Conservation (phyloP, 2,329 filamentous ascomycete genomes). For the Rhinocladiella mackenziei region DNA sequence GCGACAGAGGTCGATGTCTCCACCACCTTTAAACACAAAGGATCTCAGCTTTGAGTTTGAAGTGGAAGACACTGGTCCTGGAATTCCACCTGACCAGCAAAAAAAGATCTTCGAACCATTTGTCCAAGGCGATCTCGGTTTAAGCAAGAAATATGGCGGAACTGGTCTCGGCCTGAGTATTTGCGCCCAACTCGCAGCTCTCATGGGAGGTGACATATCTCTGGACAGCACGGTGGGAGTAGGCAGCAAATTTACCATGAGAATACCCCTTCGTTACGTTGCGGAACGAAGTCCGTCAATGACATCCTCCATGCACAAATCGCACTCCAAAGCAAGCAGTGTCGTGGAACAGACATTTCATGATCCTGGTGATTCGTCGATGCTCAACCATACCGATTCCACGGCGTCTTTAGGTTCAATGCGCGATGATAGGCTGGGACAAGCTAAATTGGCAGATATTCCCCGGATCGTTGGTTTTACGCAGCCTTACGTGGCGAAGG, state of each 20-base stretch:
- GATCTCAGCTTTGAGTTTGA: constrained; percentile 80
- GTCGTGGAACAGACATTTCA: constrained; percentile 24
- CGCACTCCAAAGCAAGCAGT: constrained; percentile 26
- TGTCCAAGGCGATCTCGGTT: constrained; percentile 81
- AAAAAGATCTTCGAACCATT: constrained; percentile 89
- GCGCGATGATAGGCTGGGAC: constrained; percentile 7
- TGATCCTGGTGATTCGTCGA: constrained; percentile 10
- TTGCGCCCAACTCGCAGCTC: constrained; percentile 74
- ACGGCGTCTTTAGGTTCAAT: constrained; percentile 16
- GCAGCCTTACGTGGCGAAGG: constrained; percentile 36
- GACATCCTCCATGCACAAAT: constrained; percentile 26
- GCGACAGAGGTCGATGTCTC: constrained; percentile 55
- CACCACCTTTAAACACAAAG: constrained; percentile 59
- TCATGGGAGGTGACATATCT: constrained; percentile 76
- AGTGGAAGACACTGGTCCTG: constrained; percentile 81
- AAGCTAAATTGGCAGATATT: constrained; percentile 23
- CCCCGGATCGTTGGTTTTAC: constrained; percentile 30
- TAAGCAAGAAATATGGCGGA: constrained; percentile 86
- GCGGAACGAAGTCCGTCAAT: constrained; percentile 56
- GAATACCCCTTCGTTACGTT: constrained; percentile 73
- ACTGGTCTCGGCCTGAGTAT: constrained; percentile 86
- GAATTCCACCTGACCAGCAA: constrained; percentile 73
- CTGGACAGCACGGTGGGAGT: constrained; percentile 67
- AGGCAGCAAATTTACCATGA: constrained; percentile 78
- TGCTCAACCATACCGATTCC: constrained; percentile 13